phyloP scores from a whole-genome alignment of 805 yeast species.

The Saccharomycopsis olivae region DNA sequence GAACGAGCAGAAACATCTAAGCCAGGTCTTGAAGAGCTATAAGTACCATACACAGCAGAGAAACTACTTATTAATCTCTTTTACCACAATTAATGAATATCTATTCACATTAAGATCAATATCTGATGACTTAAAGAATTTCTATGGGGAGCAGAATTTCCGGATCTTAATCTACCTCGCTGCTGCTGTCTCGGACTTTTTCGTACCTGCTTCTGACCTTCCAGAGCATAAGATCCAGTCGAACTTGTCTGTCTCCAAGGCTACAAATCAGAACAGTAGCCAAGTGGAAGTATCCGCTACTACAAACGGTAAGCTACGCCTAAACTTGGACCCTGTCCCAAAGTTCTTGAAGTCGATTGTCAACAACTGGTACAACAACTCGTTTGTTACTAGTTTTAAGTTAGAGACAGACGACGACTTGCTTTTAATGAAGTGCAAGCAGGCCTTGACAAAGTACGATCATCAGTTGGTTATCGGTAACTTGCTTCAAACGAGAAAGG shows the following conservation, averaged over 20 bases:
- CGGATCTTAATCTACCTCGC: slow-evolving; percentile 77
- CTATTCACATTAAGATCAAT: slow-evolving; percentile 68
- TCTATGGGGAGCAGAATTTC: slow-evolving; percentile 28
- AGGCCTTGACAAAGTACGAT: slow-evolving; percentile 73
- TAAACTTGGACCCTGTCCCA: slow-evolving; percentile 92
- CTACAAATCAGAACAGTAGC: neutral
- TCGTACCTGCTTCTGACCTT: slow-evolving; percentile 72
- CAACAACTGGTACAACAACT: slow-evolving; percentile 89
- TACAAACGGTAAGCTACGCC: slow-evolving; percentile 56
- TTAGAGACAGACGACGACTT: slow-evolving; percentile 76
- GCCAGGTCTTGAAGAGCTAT: slow-evolving; percentile 20
- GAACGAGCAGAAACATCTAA: slow-evolving; percentile 2
- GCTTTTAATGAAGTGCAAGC: slow-evolving; percentile 61
- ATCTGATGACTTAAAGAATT: slow-evolving; percentile 45
- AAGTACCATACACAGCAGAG: slow-evolving; percentile 37
- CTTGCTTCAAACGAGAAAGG: slow-evolving; percentile 76
- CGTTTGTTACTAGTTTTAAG: slow-evolving; percentile 91
- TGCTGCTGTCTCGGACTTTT: slow-evolving; percentile 96
- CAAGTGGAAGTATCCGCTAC: slow-evolving; percentile 11
- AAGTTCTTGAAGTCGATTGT: slow-evolving; percentile 82
- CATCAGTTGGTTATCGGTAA: slow-evolving; percentile 96
- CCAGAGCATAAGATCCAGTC: slow-evolving; percentile 90
- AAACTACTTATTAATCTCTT: slow-evolving; percentile 64
- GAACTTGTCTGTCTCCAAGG: neutral
- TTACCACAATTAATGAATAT: slow-evolving; percentile 92